Evolutionary conservation across 495 filamentous ascomycete genomes (phyloP), one percentile per base, ranked within the genome.

Genomic region (Aspergillus homomorphus): DNA sequence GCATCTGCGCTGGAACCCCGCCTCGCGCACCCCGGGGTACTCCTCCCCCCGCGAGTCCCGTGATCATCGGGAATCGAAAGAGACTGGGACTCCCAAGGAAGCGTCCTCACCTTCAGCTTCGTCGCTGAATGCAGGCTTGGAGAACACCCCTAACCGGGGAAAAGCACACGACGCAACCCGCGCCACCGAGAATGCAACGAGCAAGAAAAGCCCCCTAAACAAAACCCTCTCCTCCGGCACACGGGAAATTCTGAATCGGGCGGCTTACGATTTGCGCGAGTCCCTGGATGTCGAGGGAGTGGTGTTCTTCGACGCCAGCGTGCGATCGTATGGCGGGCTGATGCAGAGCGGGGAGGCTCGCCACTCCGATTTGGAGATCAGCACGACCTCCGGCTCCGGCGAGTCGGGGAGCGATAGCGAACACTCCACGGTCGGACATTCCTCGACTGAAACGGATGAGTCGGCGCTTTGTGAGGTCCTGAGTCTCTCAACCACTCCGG

Each of bases 221-320:
- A 48, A 48, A 5, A 22, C 45, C 2, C 16, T 48, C 19, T 48
- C 45, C n/a, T 6, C 42, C 1, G 57, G 57, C 15, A 59, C 57
- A 7, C 16, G 57, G 2, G 51, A 53, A 9, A 54, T 54, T 12
- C 59, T 65, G 24, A 44, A 43, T 4, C 70, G 71, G 33, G 80
- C 80, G 21, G 69, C 73, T 16, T 73, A 73, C 41, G 68, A 80
- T 22, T 74, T 81, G 28, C 68, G 77, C 20, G 73, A 81, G 52
- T 70, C 75, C 7, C 70, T 80, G 24, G 73, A 76, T 9, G 73
- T 77, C 3, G 76, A 80, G 6, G 80, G 79, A 0, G 73, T 76
- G 10, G 50, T 79, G 1, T 82, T 79, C 56, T 66, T 77, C 10
- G 78, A 83, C 60, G 78, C 79, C 12, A 72, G 49, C 3, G 26